A percentile compares a stretch with the other conserved stretches of the same genome.
Evolutionary conservation across 2,329 filamentous ascomycete genomes (phyloP).

Genomic region (Aspergillus spinulosporus): DNA sequence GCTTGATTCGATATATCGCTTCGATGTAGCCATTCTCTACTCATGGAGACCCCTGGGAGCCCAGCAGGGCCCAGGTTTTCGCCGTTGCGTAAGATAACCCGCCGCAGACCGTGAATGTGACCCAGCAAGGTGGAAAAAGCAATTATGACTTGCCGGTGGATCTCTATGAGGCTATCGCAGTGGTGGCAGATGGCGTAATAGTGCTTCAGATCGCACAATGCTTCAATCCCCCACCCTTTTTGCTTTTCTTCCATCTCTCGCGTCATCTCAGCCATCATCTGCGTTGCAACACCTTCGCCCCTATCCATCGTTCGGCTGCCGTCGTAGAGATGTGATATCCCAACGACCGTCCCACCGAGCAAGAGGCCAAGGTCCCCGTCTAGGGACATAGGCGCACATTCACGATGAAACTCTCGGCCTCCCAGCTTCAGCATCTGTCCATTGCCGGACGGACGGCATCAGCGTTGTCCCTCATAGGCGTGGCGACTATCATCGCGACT

Average conservation of each 20-base stretch:
- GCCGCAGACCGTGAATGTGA: too few species aligned
- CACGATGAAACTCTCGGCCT: conserved; percentile 26
- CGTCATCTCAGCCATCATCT: conserved; percentile 2
- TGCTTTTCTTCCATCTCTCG: conserved; percentile 2
- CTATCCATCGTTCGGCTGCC: background rate
- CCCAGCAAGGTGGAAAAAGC: background rate
- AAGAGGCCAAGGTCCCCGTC: background rate
- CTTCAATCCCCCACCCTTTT: background rate
- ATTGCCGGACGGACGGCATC: conserved; percentile 35
- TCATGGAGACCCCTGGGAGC: too few species aligned
- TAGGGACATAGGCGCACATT: conserved; percentile 22
- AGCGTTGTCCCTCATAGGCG: conserved; percentile 35
- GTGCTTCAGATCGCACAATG: conserved; percentile 9
- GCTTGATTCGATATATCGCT: too few species aligned
- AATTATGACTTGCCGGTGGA: background rate
- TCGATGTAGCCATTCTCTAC: too few species aligned
- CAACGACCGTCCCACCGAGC: too few species aligned
- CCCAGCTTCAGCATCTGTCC: conserved; percentile 28
- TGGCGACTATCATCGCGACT: conserved; percentile 37
- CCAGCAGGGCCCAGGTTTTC: too few species aligned
- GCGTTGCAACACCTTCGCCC: background rate
- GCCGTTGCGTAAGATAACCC: too few species aligned
- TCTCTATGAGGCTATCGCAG: background rate
- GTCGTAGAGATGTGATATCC: background rate
- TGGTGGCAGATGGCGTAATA: conserved; percentile 4